These are phyloP conservation scores for Lignosus rhinocerotis DNA, from an alignment of 1,284 basidiomycete species.

Conservation along the genomic window DNA sequence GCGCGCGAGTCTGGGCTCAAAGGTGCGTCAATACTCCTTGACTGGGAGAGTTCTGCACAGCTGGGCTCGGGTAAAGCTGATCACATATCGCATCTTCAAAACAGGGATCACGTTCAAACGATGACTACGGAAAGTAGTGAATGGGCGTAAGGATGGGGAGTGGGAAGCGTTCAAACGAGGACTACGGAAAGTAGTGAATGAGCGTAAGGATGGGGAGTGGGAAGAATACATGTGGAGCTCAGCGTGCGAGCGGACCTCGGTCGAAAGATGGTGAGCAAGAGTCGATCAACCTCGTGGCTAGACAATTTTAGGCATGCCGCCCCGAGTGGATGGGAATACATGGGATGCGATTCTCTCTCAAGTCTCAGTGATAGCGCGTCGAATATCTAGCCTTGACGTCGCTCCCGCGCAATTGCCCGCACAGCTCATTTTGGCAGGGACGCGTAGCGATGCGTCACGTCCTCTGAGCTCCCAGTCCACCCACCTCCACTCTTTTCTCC, in stretches of 20 bases:
- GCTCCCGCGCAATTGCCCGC: neutral
- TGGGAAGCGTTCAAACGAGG: neutral
- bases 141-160: no score
- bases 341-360: neutral
- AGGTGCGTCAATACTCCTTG: no score
- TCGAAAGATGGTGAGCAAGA: neutral
- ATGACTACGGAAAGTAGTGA: no score
- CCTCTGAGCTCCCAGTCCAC: neutral
- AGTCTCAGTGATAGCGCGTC: neutral
- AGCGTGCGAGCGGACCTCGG: neutral
- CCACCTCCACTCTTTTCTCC: neutral
- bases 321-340: constrained; percentile 1
- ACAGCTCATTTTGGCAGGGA: neutral
- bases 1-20: no score
- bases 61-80: no score
- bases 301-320: constrained; percentile 10
- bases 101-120: no score
- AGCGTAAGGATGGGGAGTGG: neutral
- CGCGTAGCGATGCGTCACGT: neutral
- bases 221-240: neutral
- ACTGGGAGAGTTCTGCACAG: no score
- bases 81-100: no score
- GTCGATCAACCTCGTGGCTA: constrained; percentile 3
- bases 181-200: no score
- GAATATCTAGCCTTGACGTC: neutral